phyloP scores from a whole-genome alignment of 495 filamentous ascomycete genomes.

The Aspergillus incahuasiensis region DNA sequence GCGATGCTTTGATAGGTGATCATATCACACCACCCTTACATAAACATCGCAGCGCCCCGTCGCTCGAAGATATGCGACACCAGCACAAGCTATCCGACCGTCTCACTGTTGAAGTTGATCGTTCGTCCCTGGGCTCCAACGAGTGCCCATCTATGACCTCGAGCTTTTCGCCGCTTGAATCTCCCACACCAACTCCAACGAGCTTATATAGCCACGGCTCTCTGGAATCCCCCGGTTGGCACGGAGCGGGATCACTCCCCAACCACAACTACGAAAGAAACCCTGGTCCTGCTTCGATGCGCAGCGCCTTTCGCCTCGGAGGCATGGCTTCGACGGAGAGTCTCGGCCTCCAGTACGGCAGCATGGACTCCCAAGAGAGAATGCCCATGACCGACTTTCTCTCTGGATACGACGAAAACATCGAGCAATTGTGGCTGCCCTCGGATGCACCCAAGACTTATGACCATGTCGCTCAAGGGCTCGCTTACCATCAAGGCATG shows the following conservation, averaged over 20 bases:
- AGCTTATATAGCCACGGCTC: constrained; percentile 42
- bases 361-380: constrained; percentile 35
- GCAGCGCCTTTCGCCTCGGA: constrained; percentile 37
- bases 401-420: constrained; percentile 40
- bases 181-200: constrained; percentile 42
- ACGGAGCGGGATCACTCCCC: constrained; percentile 30
- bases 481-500: constrained; percentile 37
- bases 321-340: constrained; percentile 32
- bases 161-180: constrained; percentile 44
- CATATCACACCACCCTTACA: constrained; percentile 22
- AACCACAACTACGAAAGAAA: constrained; percentile 30
- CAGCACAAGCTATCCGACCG: constrained; percentile 39
- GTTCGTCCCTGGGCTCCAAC: constrained; percentile 39
- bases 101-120: constrained; percentile 43
- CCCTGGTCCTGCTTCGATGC: constrained; percentile 33
- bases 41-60: constrained; percentile 24
- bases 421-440: constrained; percentile 42
- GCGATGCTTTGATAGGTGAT: constrained; percentile 26
- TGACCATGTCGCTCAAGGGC: constrained; percentile 24
- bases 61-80: constrained; percentile 38
- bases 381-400: constrained; percentile 39
- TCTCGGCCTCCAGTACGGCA: constrained; percentile 32
- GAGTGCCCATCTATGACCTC: constrained; percentile 45
- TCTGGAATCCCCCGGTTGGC: constrained; percentile 40
- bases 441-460: constrained; percentile 39